A percentile compares a stretch with the other conserved stretches of the same genome.
Evolutionary conservation across 1,139 yeast species (phyloP).

Genomic region (Debaryomyces coudertii): DNA sequence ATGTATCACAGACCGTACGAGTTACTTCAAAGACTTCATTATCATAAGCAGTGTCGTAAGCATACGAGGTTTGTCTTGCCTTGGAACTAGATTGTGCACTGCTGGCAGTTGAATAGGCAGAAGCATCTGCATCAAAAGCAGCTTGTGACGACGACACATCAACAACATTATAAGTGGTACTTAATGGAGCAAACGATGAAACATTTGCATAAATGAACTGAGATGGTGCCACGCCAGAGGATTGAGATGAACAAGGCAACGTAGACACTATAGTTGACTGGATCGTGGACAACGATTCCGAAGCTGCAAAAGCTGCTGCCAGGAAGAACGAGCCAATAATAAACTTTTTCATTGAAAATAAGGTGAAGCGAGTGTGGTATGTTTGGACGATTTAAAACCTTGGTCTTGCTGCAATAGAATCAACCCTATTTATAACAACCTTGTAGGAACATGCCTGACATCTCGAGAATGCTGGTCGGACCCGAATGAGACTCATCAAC

Average conservation of each 20-base stretch:
- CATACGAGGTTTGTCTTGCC: slow-evolving; percentile 30
- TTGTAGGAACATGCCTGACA: neutral
- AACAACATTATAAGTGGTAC: slow-evolving; percentile 12
- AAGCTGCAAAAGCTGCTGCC: slow-evolving; percentile 25
- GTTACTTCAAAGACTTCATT: slow-evolving; percentile 29
- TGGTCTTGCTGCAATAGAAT: neutral
- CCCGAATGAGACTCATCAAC: slow-evolving; percentile 1
- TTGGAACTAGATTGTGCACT: slow-evolving; percentile 14
- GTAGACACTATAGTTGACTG: slow-evolving; percentile 33
- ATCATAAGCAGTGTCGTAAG: slow-evolving; percentile 33
- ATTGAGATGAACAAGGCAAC: slow-evolving; percentile 23
- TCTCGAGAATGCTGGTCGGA: slow-evolving; percentile 1
- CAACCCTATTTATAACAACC: slow-evolving; percentile 2
- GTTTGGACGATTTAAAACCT: slow-evolving; percentile 3
- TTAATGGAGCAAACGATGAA: slow-evolving; percentile 14
- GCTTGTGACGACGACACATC: slow-evolving; percentile 14
- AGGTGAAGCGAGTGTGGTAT: slow-evolving; percentile 5
- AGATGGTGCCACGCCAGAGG: slow-evolving; percentile 27
- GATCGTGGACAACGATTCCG: slow-evolving; percentile 30
- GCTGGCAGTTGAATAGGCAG: slow-evolving; percentile 9
- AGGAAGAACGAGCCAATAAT: slow-evolving; percentile 18
- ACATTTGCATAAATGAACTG: slow-evolving; percentile 30
- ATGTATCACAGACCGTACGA: slow-evolving; percentile 38
- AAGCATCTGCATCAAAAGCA: slow-evolving; percentile 4
- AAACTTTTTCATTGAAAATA: slow-evolving; percentile 16